phyloP scores from a whole-genome alignment of 768 basidiomycete genomes.

The Hydnomerulius pinastri region DNA sequence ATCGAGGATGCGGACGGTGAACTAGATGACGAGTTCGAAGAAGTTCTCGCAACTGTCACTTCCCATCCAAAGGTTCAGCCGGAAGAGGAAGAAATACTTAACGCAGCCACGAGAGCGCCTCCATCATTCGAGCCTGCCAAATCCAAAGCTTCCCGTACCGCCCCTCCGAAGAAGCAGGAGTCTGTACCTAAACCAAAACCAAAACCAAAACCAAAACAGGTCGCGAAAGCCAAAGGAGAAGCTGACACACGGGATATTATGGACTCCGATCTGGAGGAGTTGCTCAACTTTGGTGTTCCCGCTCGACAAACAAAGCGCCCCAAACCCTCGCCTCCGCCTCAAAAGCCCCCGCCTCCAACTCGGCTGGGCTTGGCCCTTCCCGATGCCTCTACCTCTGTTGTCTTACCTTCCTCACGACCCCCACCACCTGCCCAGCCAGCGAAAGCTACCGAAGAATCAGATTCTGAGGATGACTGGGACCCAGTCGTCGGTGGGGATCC shows the following conservation, averaged over 20 bases:
- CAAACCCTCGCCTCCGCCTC: constrained; percentile 21
- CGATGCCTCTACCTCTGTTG: constrained; percentile 28
- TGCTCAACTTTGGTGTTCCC: constrained; percentile 50
- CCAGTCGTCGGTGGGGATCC: constrained; percentile 35
- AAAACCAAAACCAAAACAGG: constrained; percentile 27
- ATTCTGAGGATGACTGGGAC: constrained; percentile 59
- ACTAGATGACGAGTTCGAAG: constrained; percentile 46
- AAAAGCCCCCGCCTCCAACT: constrained; percentile 19
- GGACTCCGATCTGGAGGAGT: constrained; percentile 43
- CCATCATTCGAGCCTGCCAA: constrained; percentile 32
- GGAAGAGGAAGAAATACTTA: constrained; percentile 36
- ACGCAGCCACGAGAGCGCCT: constrained; percentile 18
- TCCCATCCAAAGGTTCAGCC: constrained; percentile 35
- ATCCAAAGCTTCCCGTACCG: constrained; percentile 30
- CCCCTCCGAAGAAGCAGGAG: constrained; percentile 25
- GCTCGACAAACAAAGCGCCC: constrained; percentile 39
- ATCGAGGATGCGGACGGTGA: constrained; percentile 42
- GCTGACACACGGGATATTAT: constrained; percentile 10
- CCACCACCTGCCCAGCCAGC: constrained; percentile 27
- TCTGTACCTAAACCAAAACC: constrained; percentile 27
- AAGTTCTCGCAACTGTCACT: constrained; percentile 35
- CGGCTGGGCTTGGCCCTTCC: constrained; percentile 48
- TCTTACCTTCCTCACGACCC: constrained; percentile 31
- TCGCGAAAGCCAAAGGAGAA: constrained; percentile 25
- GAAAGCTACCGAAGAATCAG: constrained; percentile 37